Evolutionary conservation across 495 filamentous ascomycete species (phyloP), one percentile per base, ranked within the genome.

Genomic region (Trypethelium eluteriae): DNA sequence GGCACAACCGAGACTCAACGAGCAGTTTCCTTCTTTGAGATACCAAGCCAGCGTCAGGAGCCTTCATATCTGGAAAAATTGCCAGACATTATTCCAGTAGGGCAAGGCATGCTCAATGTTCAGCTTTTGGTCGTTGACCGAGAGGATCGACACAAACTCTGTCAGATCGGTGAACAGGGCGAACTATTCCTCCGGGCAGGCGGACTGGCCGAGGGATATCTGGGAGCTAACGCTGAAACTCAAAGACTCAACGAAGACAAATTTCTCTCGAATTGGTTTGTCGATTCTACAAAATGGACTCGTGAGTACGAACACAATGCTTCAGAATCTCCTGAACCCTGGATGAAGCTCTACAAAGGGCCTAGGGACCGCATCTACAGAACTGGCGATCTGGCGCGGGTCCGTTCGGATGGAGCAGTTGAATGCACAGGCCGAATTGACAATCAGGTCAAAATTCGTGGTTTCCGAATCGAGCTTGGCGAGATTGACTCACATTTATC

Each of bases 101-200:
- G 94, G 38, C 85, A 82, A 72, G 94, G 94, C 18, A 98, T 98
- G 91, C 76, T 91, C 66, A 86, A 97, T 72, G 94, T 98, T 3
- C 94, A 98, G 74, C 82, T 98, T 49, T 79, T 98, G 1, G 90
- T 98, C 35, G 91, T 98, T 32, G 86, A 96, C 75, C 87, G 89
- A 5, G 84, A 89, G 69, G 86, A 96, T 73, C 76, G 79, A 62
- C 84, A 81, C 62, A 83, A 84, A 25, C 25, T 25, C 25, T 25
- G 25, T 25, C 25, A 25, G 25, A 25, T 25, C 25, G 25, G 25
- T 25, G 25, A 25, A 25, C 25, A 25, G 25, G 25, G 25, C 25
- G 25, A 25, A 25, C 25, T 25, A 25, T 25, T 25, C 1, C 25
- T 25, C 25, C 25, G 25, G 25, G 25, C 25, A 25, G 25, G 25